Evolutionary conservation across 192 early-diverging fungal genomes (phyloP).

Genomic region (Pilaira anomala): DNA sequence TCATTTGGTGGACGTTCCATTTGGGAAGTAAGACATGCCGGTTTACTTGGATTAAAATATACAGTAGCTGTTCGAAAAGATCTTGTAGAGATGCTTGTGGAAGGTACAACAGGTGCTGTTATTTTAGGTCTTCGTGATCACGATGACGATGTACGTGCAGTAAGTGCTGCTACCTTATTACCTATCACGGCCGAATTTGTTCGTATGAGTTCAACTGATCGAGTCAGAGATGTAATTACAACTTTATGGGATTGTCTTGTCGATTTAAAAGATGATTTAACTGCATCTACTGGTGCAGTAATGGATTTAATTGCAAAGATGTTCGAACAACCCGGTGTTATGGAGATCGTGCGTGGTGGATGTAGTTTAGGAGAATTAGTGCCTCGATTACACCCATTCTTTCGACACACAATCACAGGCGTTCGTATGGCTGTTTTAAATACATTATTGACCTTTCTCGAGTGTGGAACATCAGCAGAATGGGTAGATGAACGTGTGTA

Average conservation of each 20-base stretch:
- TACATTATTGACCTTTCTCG: constrained; percentile 73
- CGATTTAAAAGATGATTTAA: constrained; percentile 88
- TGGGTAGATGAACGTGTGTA: constrained; percentile 71
- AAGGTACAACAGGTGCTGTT: constrained; percentile 74
- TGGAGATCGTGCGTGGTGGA: constrained; percentile 47
- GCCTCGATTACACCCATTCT: constrained; percentile 91
- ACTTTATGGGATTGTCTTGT: constrained; percentile 88
- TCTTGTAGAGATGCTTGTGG: constrained; percentile 72
- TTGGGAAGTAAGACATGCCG: constrained; percentile 94
- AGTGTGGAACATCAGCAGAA: constrained; percentile 47
- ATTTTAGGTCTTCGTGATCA: constrained; percentile 78
- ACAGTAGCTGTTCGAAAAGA: constrained; percentile 89
- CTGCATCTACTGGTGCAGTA: constrained; percentile 84
- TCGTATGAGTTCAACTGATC: constrained; percentile 52
- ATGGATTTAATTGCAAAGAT: constrained; percentile 91
- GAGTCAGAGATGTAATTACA: constrained; percentile 70
- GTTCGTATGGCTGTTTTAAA: constrained; percentile 84
- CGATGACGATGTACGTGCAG: constrained; percentile 95
- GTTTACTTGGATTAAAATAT: constrained; percentile 90
- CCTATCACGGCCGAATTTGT: constrained; percentile 84
- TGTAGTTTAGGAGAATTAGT: constrained; percentile 64
- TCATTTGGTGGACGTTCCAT: constrained; percentile 44
- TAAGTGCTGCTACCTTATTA: constrained; percentile 84
- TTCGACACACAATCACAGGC: constrained; percentile 83
- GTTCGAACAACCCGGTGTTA: constrained; percentile 56